Evolutionary conservation across 1,284 basidiomycete genomes (phyloP), one percentile per base, ranked within the genome.

Genomic region (Amylostereum chailletii): DNA sequence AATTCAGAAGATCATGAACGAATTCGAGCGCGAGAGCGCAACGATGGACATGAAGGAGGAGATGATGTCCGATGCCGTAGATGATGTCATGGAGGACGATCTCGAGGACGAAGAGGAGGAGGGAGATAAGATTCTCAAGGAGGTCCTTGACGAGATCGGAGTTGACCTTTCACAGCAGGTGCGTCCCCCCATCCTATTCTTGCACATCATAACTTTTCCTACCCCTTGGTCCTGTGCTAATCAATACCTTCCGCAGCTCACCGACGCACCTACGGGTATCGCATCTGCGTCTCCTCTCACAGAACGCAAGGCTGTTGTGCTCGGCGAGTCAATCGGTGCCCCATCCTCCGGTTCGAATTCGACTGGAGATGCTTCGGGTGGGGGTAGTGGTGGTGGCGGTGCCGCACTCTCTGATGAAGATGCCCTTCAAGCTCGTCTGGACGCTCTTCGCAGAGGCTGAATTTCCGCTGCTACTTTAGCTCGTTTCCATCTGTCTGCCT

Each of bases 41-140:
- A 90, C 88, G 65, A 99, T 99, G 96, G 95, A 99, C 68, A 99
- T 99, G 96, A 99, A 98, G 70, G 96, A 98, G 69, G 95, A 97
- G 66, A 96, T 99, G 89, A 99, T 99, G 95, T 91, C 88, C 37
- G 96, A 99, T 54, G 90, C 94, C 1, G 89, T 99, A 6, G 96
- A 99, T 68, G 95, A 97, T 62, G 94, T 94, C 37, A 98, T 99
- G 93, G 94, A 96, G 60, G 90, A 91, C 46, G 91, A 93, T 27
- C 74, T 72, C 37, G 92, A 94, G 57, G 94, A 94, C 47, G 94
- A 96, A 66, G 94, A 98, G 60, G 90, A 91, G 58, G 95, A 98
- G 61, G 86, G 94, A 30, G 94, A 99, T 65, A 90, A 90, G 73
- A 96, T 99, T 54, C 69, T 99, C 56, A 94, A 90, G 61, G 86